A percentile compares a stretch with the other conserved stretches of the same genome.
These are phyloP conservation scores for Mycena sanguinolenta DNA, from an alignment of 768 basidiomycete genomes.

Conservation along the genomic window DNA sequence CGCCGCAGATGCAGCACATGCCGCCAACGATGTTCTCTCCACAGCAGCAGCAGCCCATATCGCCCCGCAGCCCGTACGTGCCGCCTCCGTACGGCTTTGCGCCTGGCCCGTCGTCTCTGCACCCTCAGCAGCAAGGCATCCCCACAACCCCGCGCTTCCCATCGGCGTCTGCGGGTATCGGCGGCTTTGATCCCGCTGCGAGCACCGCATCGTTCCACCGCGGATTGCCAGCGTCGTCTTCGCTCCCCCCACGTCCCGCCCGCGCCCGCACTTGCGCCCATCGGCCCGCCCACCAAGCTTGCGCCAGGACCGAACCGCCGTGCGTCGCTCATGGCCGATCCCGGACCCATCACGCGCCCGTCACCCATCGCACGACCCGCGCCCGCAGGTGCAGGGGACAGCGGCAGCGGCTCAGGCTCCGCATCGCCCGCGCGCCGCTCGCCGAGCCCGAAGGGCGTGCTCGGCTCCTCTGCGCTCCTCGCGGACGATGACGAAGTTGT, in stretches of 20 bases:
- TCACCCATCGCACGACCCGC: constrained; percentile 80
- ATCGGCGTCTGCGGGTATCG: constrained; percentile 67
- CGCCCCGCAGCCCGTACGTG: constrained; percentile 68
- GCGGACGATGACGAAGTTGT: constrained; percentile 88
- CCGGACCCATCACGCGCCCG: constrained; percentile 73
- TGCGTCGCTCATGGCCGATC: constrained; percentile 52
- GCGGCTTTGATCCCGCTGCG: constrained; percentile 62
- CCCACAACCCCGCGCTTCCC: constrained; percentile 66
- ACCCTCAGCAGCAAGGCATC: constrained; percentile 42
- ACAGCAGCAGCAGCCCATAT: constrained; percentile 58
- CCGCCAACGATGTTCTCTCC: constrained; percentile 63
- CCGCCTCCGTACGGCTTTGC: constrained; percentile 66
- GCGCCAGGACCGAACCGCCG: constrained; percentile 65
- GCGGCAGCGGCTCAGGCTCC: constrained; percentile 64
- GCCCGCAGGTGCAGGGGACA: constrained; percentile 45
- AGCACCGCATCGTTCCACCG: constrained; percentile 53
- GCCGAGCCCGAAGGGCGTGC: constrained; percentile 72
- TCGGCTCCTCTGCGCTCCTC: constrained; percentile 83
- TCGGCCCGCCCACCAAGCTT: constrained; percentile 69
- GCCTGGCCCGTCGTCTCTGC: constrained; percentile 58
- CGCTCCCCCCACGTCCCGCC: constrained; percentile 42
- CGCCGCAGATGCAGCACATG: constrained; percentile 61
- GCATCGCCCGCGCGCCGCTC: constrained; percentile 67
- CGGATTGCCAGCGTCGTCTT: constrained; percentile 50
- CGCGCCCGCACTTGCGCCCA: constrained; percentile 57